Conservation (phyloP, 2,329 filamentous ascomycete genomes). For the Apiospora malaysiana region DNA sequence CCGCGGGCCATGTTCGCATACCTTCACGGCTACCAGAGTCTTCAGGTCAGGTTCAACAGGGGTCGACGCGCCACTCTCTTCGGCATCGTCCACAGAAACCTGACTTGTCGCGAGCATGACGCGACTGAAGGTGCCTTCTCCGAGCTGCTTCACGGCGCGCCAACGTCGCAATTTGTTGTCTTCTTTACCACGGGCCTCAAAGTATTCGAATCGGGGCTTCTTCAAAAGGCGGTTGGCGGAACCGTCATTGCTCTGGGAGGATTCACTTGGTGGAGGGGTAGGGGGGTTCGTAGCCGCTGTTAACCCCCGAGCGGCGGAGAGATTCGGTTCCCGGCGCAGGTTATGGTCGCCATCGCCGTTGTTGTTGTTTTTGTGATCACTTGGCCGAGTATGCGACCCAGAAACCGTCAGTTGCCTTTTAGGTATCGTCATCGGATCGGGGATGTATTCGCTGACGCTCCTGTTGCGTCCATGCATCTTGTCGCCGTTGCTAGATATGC, state of each 20-base stretch:
- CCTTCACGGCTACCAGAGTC: slow-evolving; percentile 90
- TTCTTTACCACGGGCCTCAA: slow-evolving; percentile 70
- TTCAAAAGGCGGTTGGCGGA: slow-evolving; percentile 50
- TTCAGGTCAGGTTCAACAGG: slow-evolving; percentile 63
- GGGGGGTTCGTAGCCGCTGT: slow-evolving; percentile 69
- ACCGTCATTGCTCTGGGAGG: slow-evolving; percentile 53
- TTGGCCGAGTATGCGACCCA: slow-evolving; percentile 58
- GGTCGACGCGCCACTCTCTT: slow-evolving; percentile 42
- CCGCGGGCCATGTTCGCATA: slow-evolving; percentile 92
- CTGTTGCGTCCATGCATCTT: slow-evolving; percentile 70
- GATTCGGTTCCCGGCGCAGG: slow-evolving; percentile 77
- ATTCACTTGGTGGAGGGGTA: slow-evolving; percentile 84
- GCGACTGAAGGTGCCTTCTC: slow-evolving; percentile 94
- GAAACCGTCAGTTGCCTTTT: slow-evolving; percentile 78
- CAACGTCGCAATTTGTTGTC: slow-evolving; percentile 77
- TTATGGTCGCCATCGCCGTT: slow-evolving; percentile 53
- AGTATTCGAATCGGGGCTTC: slow-evolving; percentile 62
- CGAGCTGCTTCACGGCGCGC: slow-evolving; percentile 79
- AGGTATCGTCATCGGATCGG: slow-evolving; percentile 71
- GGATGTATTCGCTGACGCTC: slow-evolving; percentile 87
- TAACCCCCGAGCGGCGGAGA: slow-evolving; percentile 80
- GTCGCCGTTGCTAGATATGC: slow-evolving; percentile 29
- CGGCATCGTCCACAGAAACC: slow-evolving; percentile 56
- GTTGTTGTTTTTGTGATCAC: slow-evolving; percentile 40
- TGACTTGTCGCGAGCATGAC: slow-evolving; percentile 91